These are phyloP conservation scores for Alternaria gansuensis DNA, from an alignment of 2,329 filamentous ascomycete species.

Conservation along the genomic window DNA sequence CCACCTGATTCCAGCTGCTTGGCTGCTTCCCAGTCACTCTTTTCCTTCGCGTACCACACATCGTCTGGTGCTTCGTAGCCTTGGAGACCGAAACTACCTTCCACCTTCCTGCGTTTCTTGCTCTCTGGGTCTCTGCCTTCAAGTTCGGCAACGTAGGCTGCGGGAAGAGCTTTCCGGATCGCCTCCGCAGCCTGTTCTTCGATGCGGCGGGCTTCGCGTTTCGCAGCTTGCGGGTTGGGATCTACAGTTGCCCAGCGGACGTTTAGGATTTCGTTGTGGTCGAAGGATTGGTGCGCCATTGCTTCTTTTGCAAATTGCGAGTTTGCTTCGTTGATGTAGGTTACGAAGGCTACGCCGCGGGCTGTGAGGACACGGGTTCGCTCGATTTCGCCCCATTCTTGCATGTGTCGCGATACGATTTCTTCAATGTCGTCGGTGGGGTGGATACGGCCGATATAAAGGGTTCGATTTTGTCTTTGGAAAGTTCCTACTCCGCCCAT, in stretches of 20 bases:
- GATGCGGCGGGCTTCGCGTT: slow-evolving; percentile 84
- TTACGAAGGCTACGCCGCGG: slow-evolving; percentile 92
- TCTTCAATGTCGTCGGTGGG: slow-evolving; percentile 98
- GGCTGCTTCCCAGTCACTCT: slow-evolving; percentile 71
- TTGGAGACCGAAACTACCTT: slow-evolving; percentile 83
- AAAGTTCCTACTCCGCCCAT: slow-evolving; percentile 98
- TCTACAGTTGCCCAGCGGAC: slow-evolving; percentile 97
- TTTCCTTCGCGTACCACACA: slow-evolving; percentile 86
- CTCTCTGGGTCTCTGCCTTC: slow-evolving; percentile 90
- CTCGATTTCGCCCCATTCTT: slow-evolving; percentile 95
- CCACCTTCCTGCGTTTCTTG: slow-evolving; percentile 85
- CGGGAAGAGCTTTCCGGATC: slow-evolving; percentile 84
- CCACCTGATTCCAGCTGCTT: slow-evolving; percentile 66
- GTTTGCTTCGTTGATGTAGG: slow-evolving; percentile 81
- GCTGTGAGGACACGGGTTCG: slow-evolving; percentile 86
- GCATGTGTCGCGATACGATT: slow-evolving; percentile 91
- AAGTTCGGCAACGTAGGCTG: slow-evolving; percentile 90
- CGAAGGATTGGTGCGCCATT: slow-evolving; percentile 92
- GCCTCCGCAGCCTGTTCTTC: slow-evolving; percentile 98
- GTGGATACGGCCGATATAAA: slow-evolving; percentile 93
- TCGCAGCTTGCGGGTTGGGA: slow-evolving; percentile 93
- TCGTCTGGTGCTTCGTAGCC: slow-evolving; percentile 95
- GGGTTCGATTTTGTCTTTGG: slow-evolving; percentile 89
- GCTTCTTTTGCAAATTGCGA: slow-evolving; percentile 70
- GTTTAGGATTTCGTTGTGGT: slow-evolving; percentile 92